These are phyloP conservation scores for Litchi chinensis DNA, from an alignment of 345 rosid species.

Conservation along the genomic window DNA sequence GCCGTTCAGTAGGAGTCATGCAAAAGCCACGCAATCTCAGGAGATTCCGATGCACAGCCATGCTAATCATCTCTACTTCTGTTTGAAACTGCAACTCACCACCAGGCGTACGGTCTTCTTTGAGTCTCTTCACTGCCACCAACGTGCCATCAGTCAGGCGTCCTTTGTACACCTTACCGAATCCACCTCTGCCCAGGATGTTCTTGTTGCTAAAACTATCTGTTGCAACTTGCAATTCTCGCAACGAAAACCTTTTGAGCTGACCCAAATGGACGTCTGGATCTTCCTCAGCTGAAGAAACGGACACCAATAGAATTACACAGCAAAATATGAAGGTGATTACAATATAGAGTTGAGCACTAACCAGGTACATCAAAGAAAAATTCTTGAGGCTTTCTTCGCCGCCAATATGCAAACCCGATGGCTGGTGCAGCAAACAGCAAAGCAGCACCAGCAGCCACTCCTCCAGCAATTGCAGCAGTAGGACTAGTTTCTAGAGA, in stretches of 20 bases:
- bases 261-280: conserved; percentile 26
- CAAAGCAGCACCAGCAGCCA: conserved; percentile 26
- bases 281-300: conserved; percentile 29
- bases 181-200: conserved; percentile 33
- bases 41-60: conserved; percentile 29
- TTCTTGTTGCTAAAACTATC: conserved; percentile 32
- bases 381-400: conserved; percentile 21
- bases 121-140: conserved; percentile 34
- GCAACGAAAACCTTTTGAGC: conserved; percentile 28
- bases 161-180: conserved; percentile 34
- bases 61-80: conserved; percentile 28
- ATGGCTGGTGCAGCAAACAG: conserved; percentile 23
- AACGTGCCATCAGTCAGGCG: conserved; percentile 27
- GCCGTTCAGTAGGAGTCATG: conserved; percentile 24
- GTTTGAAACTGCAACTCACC: conserved; percentile 33
- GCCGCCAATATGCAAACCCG: conserved; percentile 28
- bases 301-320: background rate
- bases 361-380: conserved; percentile 27
- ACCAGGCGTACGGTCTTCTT: conserved; percentile 22
- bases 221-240: conserved; percentile 27
- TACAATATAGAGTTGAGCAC: background rate
- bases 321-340: background rate
- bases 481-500: conserved; percentile 13
- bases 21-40: conserved; percentile 27
- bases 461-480: conserved; percentile 29